Conservation (phyloP, 441 rosid species). For the Pelargonium fulgidum region DNA sequence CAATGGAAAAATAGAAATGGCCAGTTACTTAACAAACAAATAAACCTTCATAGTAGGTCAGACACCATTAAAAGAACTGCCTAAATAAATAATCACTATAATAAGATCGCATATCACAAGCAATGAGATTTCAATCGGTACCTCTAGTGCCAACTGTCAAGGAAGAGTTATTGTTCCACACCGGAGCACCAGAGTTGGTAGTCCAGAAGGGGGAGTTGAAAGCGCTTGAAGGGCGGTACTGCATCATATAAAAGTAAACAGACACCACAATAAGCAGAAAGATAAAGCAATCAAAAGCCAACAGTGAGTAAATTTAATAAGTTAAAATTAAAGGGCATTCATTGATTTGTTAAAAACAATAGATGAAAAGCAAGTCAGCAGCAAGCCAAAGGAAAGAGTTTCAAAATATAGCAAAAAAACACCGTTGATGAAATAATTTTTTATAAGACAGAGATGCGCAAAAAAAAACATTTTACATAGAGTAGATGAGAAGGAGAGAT, state of each 20-base stretch:
- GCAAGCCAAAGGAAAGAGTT: no score
- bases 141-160: slow-evolving; percentile 89
- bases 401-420: not conserved
- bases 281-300: not conserved
- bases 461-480: not conserved
- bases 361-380: no score
- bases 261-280: not conserved
- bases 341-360: not conserved
- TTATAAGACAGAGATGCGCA: not conserved
- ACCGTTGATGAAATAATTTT: not conserved
- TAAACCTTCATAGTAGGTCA: not conserved
- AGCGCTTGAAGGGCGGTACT: slow-evolving; percentile 79
- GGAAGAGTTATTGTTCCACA: slow-evolving; percentile 74
- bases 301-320: not conserved
- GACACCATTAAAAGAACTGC: not conserved
- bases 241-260: slow-evolving; percentile 28
- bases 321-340: not conserved
- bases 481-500: no score
- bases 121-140: slow-evolving; percentile 17
- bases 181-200: slow-evolving; percentile 83
- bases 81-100: not conserved
- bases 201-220: slow-evolving; percentile 63
- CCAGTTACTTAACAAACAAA: not conserved
- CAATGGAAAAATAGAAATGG: not conserved
- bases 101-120: not conserved